Conservation (phyloP, 768 basidiomycete genomes). For the Rhizopogon vulgaris region DNA sequence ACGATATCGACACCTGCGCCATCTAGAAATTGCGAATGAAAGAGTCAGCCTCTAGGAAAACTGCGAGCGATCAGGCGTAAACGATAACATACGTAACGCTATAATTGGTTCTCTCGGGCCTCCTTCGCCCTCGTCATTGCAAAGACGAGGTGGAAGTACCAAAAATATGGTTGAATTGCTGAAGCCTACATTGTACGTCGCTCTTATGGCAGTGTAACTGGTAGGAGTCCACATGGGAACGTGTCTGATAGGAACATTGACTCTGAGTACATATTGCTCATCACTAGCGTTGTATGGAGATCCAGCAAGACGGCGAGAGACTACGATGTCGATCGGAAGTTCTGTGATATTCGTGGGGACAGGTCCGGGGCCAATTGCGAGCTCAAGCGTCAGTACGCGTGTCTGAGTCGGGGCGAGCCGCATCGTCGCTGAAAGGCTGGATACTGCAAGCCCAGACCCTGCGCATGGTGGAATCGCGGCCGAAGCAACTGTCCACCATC, state of each 20-base stretch:
- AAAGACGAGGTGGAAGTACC: slow-evolving; percentile 47
- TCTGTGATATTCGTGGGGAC: slow-evolving; percentile 28
- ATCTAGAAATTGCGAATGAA: slow-evolving; percentile 37
- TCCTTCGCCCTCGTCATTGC: slow-evolving; percentile 12
- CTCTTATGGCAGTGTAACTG: slow-evolving; percentile 36
- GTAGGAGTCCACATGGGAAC: slow-evolving; percentile 33
- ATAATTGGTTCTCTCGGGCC: slow-evolving; percentile 45
- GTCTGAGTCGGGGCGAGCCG: slow-evolving; percentile 59
- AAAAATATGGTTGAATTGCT: slow-evolving; percentile 54
- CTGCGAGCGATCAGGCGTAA: neutral
- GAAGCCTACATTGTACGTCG: slow-evolving; percentile 51
- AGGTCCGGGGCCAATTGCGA: slow-evolving; percentile 27
- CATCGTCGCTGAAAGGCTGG: slow-evolving; percentile 11
- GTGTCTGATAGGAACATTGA: slow-evolving; percentile 42
- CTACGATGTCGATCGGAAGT: slow-evolving; percentile 34
- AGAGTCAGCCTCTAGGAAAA: neutral
- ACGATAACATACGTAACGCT: slow-evolving; percentile 49
- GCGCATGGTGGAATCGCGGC: slow-evolving; percentile 1
- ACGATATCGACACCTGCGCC: slow-evolving; percentile 82
- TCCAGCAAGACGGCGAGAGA: slow-evolving; percentile 4
- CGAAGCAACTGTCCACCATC: slow-evolving; percentile 49
- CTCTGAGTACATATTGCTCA: slow-evolving; percentile 20
- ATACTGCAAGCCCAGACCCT: slow-evolving; percentile 10
- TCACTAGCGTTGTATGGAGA: neutral
- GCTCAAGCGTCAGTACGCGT: slow-evolving; percentile 47